Base-by-base conservation (phyloP, 257 asterid species). In the Cruciata laevipes region DNA sequence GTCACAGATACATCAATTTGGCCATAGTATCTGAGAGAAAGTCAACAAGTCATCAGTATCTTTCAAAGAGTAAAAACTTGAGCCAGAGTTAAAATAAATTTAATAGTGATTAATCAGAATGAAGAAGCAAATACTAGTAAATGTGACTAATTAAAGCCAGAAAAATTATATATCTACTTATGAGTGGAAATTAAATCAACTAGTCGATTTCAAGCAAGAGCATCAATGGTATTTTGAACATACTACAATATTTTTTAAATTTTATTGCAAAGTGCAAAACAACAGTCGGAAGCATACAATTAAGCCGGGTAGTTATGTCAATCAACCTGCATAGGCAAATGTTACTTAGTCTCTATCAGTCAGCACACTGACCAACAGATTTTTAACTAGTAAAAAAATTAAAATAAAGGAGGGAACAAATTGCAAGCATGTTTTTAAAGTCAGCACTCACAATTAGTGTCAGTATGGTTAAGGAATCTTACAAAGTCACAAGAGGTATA, bases 401-500 rank as follows among this genome's bases (percentile, higher is more conserved):
- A 21, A 14, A 47, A 47, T 1, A 20, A 10, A 4, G 49, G 49
- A 17, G 21, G 25, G 38, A 3, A 47, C 59, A 47, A 21, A 21
- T 44, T 17, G 30, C 31, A 4, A 1, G 38, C 17, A 44, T 11
- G 24, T 42, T 6, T 40, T 27, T 30, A 40, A 1, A 44, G 40
- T n/a, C 44, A 27, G 44, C 30, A 65, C 3, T 61, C 24, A 18
- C 42, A 59, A 31, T 51, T 4, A 37, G 21, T n/a, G 21, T 1
- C 21, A 10, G 37, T 49, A 31, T 66, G 56, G 64, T 66, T 64
- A 64, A 75, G 57, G 74, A 67, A 72, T 69, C 99, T 89, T 94
- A 94, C 99, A 90, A 87, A 21, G 98, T 90, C 73, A 84, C 81
- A 59, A 90, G 58, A 65, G 99, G 99, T 97, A 94, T 85, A 68